Evolutionary conservation across 23 red algal genomes (phyloP), one percentile per base, ranked within the genome.

Genomic region (Cyanidioschyzon merolae): DNA sequence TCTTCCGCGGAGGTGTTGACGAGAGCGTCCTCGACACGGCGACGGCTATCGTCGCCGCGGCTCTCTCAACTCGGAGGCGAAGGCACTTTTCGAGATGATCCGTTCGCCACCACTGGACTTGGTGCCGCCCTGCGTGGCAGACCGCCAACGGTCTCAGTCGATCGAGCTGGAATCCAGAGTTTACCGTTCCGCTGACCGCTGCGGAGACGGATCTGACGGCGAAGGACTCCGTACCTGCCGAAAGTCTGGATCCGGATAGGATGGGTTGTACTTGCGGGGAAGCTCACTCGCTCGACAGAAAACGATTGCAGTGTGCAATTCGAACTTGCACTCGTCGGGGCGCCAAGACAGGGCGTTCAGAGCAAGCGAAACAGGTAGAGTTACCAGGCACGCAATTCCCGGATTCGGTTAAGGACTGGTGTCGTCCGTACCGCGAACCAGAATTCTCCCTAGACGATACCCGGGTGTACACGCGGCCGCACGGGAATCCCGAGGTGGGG

Each of bases 161-260:
- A 25, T 71, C 63, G 29, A 35, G n/a, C 63, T 71, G 12, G n/a
- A 71, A 71, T 32, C 63, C 63, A 3, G 63, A 71, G 21, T 71
- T 71, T 27, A 35, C 63, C 12, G 63, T 71, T 7, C 63, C 63
- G 16, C 63, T 71, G 12, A 7, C 12, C 12, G 32, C 2, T 35
- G 63, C 21, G 7, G 63, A 17, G 12, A 7, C 30, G 12, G 45
- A 54, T 54, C 45, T 21, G 12, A 7, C 29, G 63, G 32, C 30
- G 16, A 27, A 7, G 12, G 32, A 71, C 2, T 12, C 2, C 63
- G 29, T 71, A 27, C 7, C 63, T 7, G 63, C 16, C 2, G 63
- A 7, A 7, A 32, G 12, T 3, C 7, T 32, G 30, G 63, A 25
- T 12, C 21, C 63, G 7, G 63, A 3, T 71, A 27, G 16, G 29